These are phyloP conservation scores for Beauveria medogensis DNA, from an alignment of 2,329 filamentous ascomycete genomes.

Conservation along the genomic window DNA sequence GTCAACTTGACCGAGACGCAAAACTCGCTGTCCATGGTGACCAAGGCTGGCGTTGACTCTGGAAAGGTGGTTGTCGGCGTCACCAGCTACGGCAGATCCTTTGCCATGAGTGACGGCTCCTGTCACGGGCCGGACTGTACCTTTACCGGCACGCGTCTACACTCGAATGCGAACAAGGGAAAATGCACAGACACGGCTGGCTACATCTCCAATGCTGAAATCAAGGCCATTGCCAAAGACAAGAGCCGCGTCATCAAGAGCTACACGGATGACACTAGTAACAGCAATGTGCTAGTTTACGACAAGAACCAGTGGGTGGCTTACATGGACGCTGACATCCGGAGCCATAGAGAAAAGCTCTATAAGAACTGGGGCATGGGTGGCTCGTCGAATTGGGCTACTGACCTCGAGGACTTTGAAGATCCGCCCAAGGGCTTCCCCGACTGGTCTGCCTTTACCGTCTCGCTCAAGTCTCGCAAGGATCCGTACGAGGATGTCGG, in stretches of 20 bases:
- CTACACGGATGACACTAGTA: conserved; percentile 12
- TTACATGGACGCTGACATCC: conserved; percentile 16
- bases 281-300: conserved; percentile 17
- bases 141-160: background rate
- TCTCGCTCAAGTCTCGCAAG: conserved; percentile 12
- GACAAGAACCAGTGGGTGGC: conserved; percentile 1
- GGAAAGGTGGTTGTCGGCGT: background rate
- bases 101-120: background rate
- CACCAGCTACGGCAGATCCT: background rate
- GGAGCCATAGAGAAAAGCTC: conserved; percentile 2
- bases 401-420: conserved; percentile 17
- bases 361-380: conserved; percentile 16
- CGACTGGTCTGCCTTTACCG: conserved; percentile 15
- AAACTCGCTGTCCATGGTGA: background rate
- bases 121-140: background rate
- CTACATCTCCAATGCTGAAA: background rate
- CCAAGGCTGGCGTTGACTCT: background rate
- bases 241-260: conserved; percentile 7
- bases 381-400: conserved; percentile 18
- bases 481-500: conserved; percentile 14
- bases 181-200: background rate
- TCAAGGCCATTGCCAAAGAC: background rate
- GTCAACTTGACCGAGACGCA: conserved; percentile 31
- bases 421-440: conserved; percentile 11
- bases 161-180: background rate